Percentiles rank a stretch among this genome's conserved stretches.
Conservation (phyloP, 345 rosid species). For the Murraya koenigii region DNA sequence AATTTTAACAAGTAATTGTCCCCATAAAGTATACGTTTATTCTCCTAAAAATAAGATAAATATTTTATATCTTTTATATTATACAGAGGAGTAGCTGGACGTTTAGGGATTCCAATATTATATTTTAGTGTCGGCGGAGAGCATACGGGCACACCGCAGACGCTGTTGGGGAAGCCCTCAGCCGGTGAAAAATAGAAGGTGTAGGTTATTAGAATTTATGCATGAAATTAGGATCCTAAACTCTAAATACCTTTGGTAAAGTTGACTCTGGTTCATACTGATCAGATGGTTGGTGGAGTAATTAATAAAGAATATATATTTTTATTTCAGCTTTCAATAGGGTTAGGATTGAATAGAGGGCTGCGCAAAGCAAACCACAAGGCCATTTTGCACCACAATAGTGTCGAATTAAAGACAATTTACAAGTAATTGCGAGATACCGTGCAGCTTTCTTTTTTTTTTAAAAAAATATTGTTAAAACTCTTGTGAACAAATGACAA, state of each 20-base stretch:
- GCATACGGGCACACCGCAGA: background rate
- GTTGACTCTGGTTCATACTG: background rate
- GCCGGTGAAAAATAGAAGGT: no score
- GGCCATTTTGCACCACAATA: background rate
- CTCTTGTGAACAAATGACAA: background rate
- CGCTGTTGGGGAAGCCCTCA: background rate
- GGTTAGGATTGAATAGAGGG: no score
- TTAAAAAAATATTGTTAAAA: background rate
- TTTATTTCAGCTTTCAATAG: no score
- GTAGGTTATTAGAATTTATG: background rate
- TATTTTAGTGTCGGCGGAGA: background rate
- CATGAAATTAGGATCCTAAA: background rate
- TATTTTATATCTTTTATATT: no score
- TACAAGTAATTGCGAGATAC: background rate
- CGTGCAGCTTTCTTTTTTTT: background rate
- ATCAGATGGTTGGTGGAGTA: no score
- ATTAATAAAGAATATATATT: no score
- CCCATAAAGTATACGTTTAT: no score
- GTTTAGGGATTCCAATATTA: background rate
- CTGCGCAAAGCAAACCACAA: no score
- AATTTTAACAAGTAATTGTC: no score
- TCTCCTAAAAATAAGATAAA: no score
- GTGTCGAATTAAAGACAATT: background rate
- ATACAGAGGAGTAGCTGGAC: background rate
- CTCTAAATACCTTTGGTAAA: background rate